Evolutionary conservation across 352 stramenopile species (phyloP).

Genomic region (Thalassiosira livingstoniorum): DNA sequence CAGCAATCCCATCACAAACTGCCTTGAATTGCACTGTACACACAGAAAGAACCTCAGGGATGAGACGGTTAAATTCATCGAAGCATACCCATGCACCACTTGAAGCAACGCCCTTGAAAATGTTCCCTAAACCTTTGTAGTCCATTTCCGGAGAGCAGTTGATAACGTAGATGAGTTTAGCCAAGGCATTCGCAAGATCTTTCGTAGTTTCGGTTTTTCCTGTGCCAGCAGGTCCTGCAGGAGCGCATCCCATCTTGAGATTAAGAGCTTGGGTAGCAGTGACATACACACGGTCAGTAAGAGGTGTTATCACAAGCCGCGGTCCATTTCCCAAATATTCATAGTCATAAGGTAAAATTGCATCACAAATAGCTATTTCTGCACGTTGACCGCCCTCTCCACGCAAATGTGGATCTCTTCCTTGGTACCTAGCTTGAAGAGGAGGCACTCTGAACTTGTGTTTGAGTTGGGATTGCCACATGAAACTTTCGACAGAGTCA

Average conservation of each 20-base stretch:
- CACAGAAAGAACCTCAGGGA: conserved; percentile 94
- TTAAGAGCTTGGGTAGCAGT: conserved; percentile 94
- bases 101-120: conserved; percentile 93
- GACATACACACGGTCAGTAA: conserved; percentile 96
- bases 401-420: conserved; percentile 90
- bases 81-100: conserved; percentile 96
- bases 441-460: conserved; percentile 93
- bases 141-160: conserved; percentile 96
- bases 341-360: conserved; percentile 96
- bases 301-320: conserved; percentile 94
- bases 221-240: conserved; percentile 91
- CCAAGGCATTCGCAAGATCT: conserved; percentile 91
- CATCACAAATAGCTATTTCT: conserved; percentile 95
- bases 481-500: conserved; percentile 90
- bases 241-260: conserved; percentile 93
- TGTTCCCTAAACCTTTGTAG: conserved; percentile 95
- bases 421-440: conserved; percentile 91
- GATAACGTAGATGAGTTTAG: conserved; percentile 93
- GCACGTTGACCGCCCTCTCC: conserved; percentile 73
- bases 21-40: conserved; percentile 96
- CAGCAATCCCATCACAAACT: conserved; percentile 92
- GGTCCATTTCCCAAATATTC: conserved; percentile 96
- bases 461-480: conserved; percentile 95
- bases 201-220: conserved; percentile 95
- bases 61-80: conserved; percentile 96